A percentile compares a stretch with the other conserved stretches of the same genome.
These are phyloP conservation scores for Exobasidium rhododendri DNA, from an alignment of 1,284 basidiomycete species.

Conservation along the genomic window DNA sequence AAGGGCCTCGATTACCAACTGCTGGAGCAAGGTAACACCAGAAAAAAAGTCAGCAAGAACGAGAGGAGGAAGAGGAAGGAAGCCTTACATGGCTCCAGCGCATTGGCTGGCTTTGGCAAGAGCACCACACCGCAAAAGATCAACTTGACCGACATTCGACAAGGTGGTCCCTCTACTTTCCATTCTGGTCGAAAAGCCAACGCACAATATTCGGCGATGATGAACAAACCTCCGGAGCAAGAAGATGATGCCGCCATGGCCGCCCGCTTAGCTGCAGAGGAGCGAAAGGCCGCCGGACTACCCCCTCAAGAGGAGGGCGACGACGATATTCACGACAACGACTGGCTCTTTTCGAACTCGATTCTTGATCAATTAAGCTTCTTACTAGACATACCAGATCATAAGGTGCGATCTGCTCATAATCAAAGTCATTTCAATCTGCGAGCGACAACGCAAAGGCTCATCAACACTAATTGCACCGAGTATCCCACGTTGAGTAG, in stretches of 20 bases:
- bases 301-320: conserved; percentile 18
- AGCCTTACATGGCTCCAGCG: background rate
- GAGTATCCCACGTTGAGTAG: conserved; percentile 21
- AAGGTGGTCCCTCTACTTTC: conserved; percentile 22
- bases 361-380: conserved; percentile 43
- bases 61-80: conserved; percentile 23
- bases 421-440: conserved; percentile 41
- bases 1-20: conserved; percentile 35
- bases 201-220: background rate
- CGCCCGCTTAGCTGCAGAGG: conserved; percentile 14
- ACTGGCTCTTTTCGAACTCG: conserved; percentile 51
- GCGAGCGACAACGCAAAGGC: conserved; percentile 22
- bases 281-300: conserved; percentile 15
- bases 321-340: conserved; percentile 45
- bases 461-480: conserved; percentile 29
- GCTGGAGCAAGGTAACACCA: conserved; percentile 21
- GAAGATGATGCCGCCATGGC: conserved; percentile 35
- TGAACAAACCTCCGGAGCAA: background rate
- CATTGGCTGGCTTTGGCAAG: background rate
- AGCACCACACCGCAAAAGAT: conserved; percentile 10
- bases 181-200: background rate
- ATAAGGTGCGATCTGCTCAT: conserved; percentile 33
- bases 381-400: conserved; percentile 31
- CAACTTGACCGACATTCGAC: conserved; percentile 39
- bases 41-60: conserved; percentile 31